A percentile compares a stretch with the other conserved stretches of the same genome.
These are phyloP conservation scores for Lentinula lateritia DNA, from an alignment of 768 basidiomycete genomes.

Conservation along the genomic window DNA sequence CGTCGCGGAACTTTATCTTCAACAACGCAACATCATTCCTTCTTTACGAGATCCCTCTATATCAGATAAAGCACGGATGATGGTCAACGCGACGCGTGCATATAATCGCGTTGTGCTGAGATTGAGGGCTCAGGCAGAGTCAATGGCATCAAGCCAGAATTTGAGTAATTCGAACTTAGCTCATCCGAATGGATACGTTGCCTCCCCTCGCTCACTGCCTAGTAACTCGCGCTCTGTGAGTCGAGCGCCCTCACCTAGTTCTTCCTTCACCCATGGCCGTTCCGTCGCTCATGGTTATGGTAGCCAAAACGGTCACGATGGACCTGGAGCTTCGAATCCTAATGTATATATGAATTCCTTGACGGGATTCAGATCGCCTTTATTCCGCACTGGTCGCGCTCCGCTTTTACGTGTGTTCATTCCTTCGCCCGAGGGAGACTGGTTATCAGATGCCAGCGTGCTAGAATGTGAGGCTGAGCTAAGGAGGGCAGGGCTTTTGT, in stretches of 20 bases:
- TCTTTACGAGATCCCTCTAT: slow-evolving; percentile 34
- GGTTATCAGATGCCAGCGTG: slow-evolving; percentile 79
- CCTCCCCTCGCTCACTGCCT: slow-evolving; percentile 7
- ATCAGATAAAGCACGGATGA: slow-evolving; percentile 37
- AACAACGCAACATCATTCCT: slow-evolving; percentile 38
- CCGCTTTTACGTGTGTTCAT: slow-evolving; percentile 79
- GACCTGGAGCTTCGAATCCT: background rate
- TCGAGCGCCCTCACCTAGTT: slow-evolving; percentile 62
- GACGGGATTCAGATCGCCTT: slow-evolving; percentile 46
- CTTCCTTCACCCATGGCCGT: slow-evolving; percentile 41
- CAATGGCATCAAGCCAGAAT: slow-evolving; percentile 23
- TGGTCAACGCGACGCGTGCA: slow-evolving; percentile 62
- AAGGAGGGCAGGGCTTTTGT: slow-evolving; percentile 55
- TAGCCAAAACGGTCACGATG: background rate
- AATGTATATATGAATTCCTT: background rate
- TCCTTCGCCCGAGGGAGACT: slow-evolving; percentile 81
- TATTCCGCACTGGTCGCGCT: slow-evolving; percentile 67
- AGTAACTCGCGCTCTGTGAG: slow-evolving; percentile 43
- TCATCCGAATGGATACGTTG: background rate
- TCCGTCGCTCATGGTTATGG: slow-evolving; percentile 16
- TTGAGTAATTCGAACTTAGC: background rate
- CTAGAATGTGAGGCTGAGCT: slow-evolving; percentile 79
- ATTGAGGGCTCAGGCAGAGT: slow-evolving; percentile 75
- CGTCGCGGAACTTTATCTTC: slow-evolving; percentile 52
- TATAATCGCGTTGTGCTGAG: slow-evolving; percentile 79